Evolutionary conservation across 352 stramenopile species (phyloP).

Genomic region (Phytophthora kernoviae): DNA sequence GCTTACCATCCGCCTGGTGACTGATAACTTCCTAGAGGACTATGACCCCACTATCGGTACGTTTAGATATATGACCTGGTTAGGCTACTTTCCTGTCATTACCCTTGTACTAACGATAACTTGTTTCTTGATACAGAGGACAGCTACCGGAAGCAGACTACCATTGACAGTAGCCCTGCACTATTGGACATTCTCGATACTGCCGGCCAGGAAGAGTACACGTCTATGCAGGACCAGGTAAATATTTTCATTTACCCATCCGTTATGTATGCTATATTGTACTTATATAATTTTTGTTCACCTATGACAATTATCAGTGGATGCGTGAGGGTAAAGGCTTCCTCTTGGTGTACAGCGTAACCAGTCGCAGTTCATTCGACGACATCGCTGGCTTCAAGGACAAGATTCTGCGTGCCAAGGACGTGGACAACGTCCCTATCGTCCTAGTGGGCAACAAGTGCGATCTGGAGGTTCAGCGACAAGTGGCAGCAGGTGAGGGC

Average conservation of each 20-base stretch:
- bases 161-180: slow-evolving; percentile 82
- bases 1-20: slow-evolving; percentile 92
- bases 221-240: slow-evolving; percentile 91
- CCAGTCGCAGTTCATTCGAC: slow-evolving; percentile 90
- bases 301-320: slow-evolving; percentile 59
- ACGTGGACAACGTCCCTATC: slow-evolving; percentile 87
- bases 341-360: slow-evolving; percentile 90
- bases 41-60: slow-evolving; percentile 92
- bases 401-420: slow-evolving; percentile 90
- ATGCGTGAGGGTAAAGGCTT: slow-evolving; percentile 94
- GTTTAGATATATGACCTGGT: slow-evolving; percentile 4
- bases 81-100: neutral
- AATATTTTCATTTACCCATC: neutral
- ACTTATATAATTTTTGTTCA: too few relatives aligned
- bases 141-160: slow-evolving; percentile 91
- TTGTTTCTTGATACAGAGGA: slow-evolving; percentile 63
- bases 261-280: neutral
- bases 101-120: neutral
- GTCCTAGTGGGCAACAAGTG: slow-evolving; percentile 92
- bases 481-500: slow-evolving; percentile 72
- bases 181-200: slow-evolving; percentile 93
- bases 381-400: slow-evolving; percentile 90
- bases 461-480: slow-evolving; percentile 75
- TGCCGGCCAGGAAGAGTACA: slow-evolving; percentile 93
- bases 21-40: slow-evolving; percentile 93